Conservation (phyloP, 495 filamentous ascomycete species). For the Terfezia claveryi region DNA sequence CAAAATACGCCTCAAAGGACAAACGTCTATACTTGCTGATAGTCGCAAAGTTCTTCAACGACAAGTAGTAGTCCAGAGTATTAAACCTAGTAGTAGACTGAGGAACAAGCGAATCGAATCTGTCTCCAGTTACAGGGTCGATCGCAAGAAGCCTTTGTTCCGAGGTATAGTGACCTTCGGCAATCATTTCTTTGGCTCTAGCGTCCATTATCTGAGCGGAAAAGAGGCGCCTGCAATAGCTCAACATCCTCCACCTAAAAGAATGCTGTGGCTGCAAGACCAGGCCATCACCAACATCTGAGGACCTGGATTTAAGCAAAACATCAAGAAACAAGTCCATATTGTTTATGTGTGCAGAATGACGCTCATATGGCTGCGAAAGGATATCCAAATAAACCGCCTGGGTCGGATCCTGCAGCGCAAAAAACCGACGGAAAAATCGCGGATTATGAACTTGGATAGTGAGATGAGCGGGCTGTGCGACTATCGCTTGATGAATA, state of each 20-base stretch:
- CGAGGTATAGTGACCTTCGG: neutral
- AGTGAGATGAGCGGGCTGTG: slow-evolving; percentile 7
- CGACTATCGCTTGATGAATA: neutral
- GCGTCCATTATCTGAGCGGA: slow-evolving; percentile 9
- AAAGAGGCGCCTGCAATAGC: slow-evolving; percentile 10
- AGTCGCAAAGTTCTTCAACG: neutral
- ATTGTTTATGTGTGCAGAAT: slow-evolving; percentile 10
- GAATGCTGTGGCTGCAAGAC: neutral
- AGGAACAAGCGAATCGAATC: neutral
- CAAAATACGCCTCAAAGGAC: neutral
- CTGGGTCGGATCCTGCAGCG: slow-evolving; percentile 15
- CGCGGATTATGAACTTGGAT: slow-evolving; percentile 14
- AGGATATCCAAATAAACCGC: slow-evolving; percentile 17
- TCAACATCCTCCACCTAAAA: slow-evolving; percentile 11
- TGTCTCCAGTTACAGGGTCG: neutral
- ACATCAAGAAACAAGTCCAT: slow-evolving; percentile 7
- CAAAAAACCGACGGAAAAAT: slow-evolving; percentile 17
- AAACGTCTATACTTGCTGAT: neutral
- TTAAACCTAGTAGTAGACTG: neutral
- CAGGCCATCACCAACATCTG: neutral
- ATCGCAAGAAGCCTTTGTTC: neutral
- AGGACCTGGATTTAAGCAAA: slow-evolving; percentile 1
- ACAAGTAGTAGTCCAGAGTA: neutral
- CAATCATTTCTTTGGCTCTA: neutral
- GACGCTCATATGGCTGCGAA: slow-evolving; percentile 7